phyloP scores from a whole-genome alignment of 78 protist species.

The Creolimax fragrantissima region DNA sequence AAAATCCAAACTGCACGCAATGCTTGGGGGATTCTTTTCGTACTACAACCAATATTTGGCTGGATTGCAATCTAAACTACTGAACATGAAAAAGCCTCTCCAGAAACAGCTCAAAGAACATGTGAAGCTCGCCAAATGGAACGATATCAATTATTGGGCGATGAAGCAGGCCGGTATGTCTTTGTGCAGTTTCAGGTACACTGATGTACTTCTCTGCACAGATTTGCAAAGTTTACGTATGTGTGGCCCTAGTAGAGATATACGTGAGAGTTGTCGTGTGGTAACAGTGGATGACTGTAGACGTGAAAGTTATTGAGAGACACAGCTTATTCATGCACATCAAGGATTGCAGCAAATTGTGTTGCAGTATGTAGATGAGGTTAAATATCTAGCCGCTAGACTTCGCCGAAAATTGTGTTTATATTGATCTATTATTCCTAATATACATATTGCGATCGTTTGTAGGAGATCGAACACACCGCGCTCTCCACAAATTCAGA shows the following conservation, averaged over 20 bases:
- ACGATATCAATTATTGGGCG: constrained; percentile 37
- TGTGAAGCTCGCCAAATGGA: constrained; percentile 34
- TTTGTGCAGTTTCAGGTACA: no score
- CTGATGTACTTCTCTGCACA: background rate
- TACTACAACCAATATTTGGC: background rate
- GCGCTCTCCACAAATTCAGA: background rate
- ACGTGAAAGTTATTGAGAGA: no score
- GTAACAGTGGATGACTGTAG: no score
- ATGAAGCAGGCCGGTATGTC: constrained; percentile 14
- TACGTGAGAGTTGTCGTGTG: no score
- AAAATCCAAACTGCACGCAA: background rate
- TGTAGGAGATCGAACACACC: constrained; percentile 29
- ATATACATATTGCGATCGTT: no score
- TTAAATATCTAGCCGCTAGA: no score
- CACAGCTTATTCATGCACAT: no score
- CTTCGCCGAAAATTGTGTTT: no score
- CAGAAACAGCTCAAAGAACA: constrained; percentile 3
- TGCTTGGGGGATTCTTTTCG: background rate
- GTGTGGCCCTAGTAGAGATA: background rate
- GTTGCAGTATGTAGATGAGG: no score
- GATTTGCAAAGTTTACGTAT: no score
- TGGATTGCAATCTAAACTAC: background rate
- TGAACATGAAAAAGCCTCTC: background rate
- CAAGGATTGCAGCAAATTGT: no score
- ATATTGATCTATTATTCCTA: no score